Evolutionary conservation across 1,139 yeast genomes (phyloP), one percentile per base, ranked within the genome.

Genomic region (Zygosaccharomyces sapae): DNA sequence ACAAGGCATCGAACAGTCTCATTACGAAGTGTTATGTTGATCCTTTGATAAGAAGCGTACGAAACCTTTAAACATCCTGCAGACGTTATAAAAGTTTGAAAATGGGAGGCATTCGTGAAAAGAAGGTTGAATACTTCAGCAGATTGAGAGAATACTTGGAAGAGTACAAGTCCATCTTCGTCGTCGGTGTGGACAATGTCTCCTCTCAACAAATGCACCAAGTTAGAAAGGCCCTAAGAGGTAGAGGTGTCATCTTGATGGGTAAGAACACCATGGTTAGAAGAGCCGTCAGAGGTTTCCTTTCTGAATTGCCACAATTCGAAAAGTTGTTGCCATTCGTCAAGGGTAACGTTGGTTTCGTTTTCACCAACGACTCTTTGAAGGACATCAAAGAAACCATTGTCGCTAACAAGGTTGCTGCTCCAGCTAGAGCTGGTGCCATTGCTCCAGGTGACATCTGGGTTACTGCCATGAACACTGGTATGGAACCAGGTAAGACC

Each of bases 221-320:
- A 82, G 83, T 89, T 79, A 90, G 99, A 85, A 89, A 86, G 83
- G 77, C 88, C 61, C 84, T 94, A 70, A 89, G 99, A 80, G 88
- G 89, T 62, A 85, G 83, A 54, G 98, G 92, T 69, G 92, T 86
- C 63, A 90, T 94, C 62, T 80, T 92, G 71, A 92, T 94, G 97
- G 99, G 99, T 82, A 92, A 92, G 87, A 92, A 92, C 96, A 94
- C 99, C 82, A 90, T 94, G 97, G 96, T 94, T 65, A 89, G 99
- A 82, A 90, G 98, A 81, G 99, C 98, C 72, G 79, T 92, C 81
- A 89, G 97, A 80, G 95, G 89, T 67, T 88, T 88, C 85, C 73
- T 90, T 66, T 49, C 84, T 68, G 97, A 90, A 73, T 81, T 88
- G 77, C 97, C 98, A 72, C 97, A 92, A 69, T 86, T 73, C 72